Evolutionary conservation across 345 rosid genomes (phyloP).

Genomic region (Tarenaya hassleriana): DNA sequence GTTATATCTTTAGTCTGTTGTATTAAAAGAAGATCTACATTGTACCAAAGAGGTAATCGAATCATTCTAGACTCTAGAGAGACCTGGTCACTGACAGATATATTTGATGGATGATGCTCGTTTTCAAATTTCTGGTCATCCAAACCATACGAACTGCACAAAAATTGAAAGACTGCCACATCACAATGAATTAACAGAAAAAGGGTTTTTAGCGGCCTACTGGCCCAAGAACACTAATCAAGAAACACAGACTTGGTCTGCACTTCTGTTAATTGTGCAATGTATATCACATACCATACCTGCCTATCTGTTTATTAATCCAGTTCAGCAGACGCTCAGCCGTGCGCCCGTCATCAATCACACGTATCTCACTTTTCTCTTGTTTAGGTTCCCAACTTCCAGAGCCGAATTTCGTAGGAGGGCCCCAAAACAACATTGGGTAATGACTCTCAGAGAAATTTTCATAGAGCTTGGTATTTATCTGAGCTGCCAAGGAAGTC

Average conservation of each 20-base stretch:
- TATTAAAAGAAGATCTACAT: conserved; percentile 3
- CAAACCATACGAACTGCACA: conserved; percentile 67
- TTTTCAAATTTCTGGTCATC: conserved; percentile 79
- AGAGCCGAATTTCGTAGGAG: conserved; percentile 55
- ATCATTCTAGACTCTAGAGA: too few relatives aligned
- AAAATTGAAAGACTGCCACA: too few relatives aligned
- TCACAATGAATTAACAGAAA: conserved; percentile 7
- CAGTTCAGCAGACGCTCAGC: conserved; percentile 77
- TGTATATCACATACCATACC: conserved; percentile 60
- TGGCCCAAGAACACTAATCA: too few relatives aligned
- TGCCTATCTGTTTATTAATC: conserved; percentile 83
- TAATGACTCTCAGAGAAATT: conserved; percentile 72
- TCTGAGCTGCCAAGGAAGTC: conserved; percentile 79
- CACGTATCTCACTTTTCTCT: conserved; percentile 46
- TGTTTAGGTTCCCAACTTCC: conserved; percentile 60
- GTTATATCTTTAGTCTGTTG: conserved; percentile 6
- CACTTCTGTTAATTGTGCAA: too few relatives aligned
- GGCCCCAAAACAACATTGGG: conserved; percentile 93
- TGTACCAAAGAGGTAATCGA: conserved; percentile 9
- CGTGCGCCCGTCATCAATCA: conserved; percentile 67
- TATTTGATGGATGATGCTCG: conserved; percentile 56
- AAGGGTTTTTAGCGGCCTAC: too few relatives aligned
- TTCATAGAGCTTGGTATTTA: conserved; percentile 77
- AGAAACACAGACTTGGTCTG: too few relatives aligned
- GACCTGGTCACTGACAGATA: conserved; percentile 79